Evolutionary conservation across 208 protist species (phyloP).

Genomic region (Trichomonas tenax): DNA sequence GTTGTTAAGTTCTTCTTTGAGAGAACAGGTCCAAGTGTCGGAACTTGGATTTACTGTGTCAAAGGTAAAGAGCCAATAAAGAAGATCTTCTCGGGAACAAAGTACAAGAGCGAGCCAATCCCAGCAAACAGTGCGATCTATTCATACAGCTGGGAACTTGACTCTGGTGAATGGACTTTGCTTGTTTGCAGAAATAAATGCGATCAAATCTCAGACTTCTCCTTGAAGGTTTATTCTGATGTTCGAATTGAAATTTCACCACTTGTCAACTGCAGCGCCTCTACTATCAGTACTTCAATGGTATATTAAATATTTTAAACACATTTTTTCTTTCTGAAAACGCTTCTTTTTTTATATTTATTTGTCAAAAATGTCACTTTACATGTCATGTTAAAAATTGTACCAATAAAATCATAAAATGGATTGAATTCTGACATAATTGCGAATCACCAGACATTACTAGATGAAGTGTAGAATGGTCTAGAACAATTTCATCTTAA

Average conservation of each 20-base stretch:
- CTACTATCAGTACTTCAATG: background rate
- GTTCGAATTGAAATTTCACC: background rate
- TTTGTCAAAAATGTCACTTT: no score
- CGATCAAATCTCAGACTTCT: background rate
- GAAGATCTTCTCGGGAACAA: background rate
- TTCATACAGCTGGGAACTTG: background rate
- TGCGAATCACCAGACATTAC: no score
- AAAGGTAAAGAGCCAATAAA: background rate
- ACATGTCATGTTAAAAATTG: no score
- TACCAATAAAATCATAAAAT: no score
- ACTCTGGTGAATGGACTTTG: background rate
- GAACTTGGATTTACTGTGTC: background rate
- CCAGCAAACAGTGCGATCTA: background rate
- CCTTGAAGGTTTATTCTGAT: background rate
- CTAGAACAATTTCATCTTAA: no score
- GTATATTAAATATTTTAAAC: no score
- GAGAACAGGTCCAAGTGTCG: background rate
- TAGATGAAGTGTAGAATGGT: no score
- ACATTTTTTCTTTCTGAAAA: no score
- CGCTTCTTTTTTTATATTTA: no score
- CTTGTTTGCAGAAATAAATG: background rate
- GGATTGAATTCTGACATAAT: no score
- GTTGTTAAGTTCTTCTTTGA: background rate
- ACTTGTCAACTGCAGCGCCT: background rate
- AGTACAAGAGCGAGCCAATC: background rate